A percentile compares a stretch with the other conserved stretches of the same genome.
phyloP scores from a whole-genome alignment of 2,329 filamentous ascomycete genomes.

The Paraphaeosphaeria sporulosa region DNA sequence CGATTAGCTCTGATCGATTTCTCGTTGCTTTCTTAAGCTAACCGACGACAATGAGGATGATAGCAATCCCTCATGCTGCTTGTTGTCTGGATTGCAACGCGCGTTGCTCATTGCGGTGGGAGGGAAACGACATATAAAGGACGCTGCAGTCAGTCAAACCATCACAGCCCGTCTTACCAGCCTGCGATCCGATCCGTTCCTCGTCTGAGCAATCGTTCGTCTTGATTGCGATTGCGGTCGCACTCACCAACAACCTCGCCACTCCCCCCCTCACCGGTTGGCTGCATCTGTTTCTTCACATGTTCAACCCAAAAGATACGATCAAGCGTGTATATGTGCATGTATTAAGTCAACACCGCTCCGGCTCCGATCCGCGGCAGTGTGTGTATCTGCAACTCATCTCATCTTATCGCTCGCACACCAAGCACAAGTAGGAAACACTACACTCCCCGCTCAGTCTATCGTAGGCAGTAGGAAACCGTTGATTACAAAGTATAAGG shows the following conservation, averaged over 20 bases:
- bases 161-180: not conserved
- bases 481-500: conserved; percentile 20
- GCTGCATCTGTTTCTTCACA: not conserved
- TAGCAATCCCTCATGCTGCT: conserved; percentile 3
- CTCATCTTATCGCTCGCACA: not conserved
- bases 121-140: conserved; percentile 7
- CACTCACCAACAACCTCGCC: conserved; percentile 17
- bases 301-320: not conserved
- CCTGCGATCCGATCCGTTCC: conserved; percentile 3
- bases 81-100: not conserved
- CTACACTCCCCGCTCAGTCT: not conserved
- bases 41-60: not conserved
- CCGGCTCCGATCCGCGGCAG: not conserved
- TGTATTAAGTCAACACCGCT: conserved; percentile 1
- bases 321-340: not conserved
- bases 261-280: not conserved
- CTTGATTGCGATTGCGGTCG: conserved; percentile 19
- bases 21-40: not conserved
- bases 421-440: conserved; percentile 5
- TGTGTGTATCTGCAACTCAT: conserved; percentile 2
- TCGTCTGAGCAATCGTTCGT: conserved; percentile 10
- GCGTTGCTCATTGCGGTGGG: not conserved
- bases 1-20: not conserved
- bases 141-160: not conserved
- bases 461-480: conserved; percentile 12